Base-by-base conservation (phyloP, 768 basidiomycete genomes). In the Thelephora aurantiotincta region DNA sequence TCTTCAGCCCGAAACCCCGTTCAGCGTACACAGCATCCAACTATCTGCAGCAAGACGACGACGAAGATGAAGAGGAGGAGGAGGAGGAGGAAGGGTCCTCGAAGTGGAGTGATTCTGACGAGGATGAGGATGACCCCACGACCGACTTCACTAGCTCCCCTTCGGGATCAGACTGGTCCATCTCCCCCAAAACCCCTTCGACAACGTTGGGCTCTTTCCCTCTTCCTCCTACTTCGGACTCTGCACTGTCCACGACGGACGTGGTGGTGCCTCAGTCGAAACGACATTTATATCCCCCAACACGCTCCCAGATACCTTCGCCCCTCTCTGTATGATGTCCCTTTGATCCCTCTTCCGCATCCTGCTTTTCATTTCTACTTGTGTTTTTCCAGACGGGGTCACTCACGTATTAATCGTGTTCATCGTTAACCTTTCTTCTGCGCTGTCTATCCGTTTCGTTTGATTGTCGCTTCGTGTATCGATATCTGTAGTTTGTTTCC, bases 281-380 rank as follows among this genome's bases (percentile, higher is more conserved):
- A 41, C 38, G 38, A 41, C 18, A 16, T 4, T 14, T 14, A 41
- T 9, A 14, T 41, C 38, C 38, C 38, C 12, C 18, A 18, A 14
- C 38, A 18, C 35, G 35, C 33, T 26, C 5, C 19, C 35, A 22
- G 26, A 18, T 45, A 45, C 34, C 35, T 47, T 41, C 18, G 34
- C 11, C 46, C 18, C 34, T 47, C 16, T 47, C 26, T 47, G 16
- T 18, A 30, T 44, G 7, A 48, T 48, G n/a, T 22, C 23, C 46
- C 7, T 47, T 11, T 30, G 6, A 5, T 44, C 6, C 13, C 30
- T 3, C 30, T 13, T 44, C 43, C 5, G 9, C 26, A 4, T 30
- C 9, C 9, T 30, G 26, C 26, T 30, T 30, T 30, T 4, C 9
- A 30, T 30, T 30, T 9, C 9, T 30, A 4, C 26, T 30, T 30